Conservation (phyloP, 2,329 filamentous ascomycete genomes). For the Aspergillus udagawae region DNA sequence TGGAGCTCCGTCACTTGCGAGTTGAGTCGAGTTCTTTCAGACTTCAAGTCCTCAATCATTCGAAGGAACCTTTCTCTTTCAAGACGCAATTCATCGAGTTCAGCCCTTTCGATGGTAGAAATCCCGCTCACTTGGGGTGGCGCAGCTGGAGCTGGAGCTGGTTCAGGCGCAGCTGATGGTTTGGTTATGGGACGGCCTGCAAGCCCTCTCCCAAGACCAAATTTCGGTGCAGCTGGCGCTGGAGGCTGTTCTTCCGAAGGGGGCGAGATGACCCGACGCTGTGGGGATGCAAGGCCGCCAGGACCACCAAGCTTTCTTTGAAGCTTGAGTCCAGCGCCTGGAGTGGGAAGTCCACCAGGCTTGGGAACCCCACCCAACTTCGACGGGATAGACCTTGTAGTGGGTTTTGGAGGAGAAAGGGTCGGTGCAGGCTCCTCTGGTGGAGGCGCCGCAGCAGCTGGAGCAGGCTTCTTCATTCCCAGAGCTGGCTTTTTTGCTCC, state of each 20-base stretch:
- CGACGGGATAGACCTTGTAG: conserved; percentile 40
- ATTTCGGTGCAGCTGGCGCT: conserved; percentile 46
- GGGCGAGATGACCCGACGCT: conserved; percentile 42
- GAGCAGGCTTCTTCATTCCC: conserved; percentile 47
- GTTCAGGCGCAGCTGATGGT: conserved; percentile 48
- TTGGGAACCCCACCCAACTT: conserved; percentile 44
- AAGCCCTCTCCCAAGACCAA: conserved; percentile 70
- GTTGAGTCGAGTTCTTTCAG: conserved; percentile 74
- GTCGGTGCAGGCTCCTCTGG: conserved; percentile 52
- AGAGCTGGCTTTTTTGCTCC: conserved; percentile 50
- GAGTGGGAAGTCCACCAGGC: conserved; percentile 38
- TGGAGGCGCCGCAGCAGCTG: conserved; percentile 45
- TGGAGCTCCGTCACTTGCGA: conserved; percentile 92
- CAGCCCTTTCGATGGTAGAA: conserved; percentile 77
- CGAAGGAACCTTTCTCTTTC: conserved; percentile 75
- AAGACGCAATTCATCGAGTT: conserved; percentile 80
- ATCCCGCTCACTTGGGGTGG: conserved; percentile 62
- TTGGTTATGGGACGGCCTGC: conserved; percentile 82
- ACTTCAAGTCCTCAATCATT: conserved; percentile 73
- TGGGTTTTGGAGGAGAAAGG: conserved; percentile 46
- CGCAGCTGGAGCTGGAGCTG: conserved; percentile 47
- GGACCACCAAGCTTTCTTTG: conserved; percentile 42
- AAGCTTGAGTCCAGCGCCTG: conserved; percentile 40
- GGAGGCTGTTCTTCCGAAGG: conserved; percentile 43
- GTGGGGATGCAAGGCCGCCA: conserved; percentile 39